Percentiles rank a stretch among this genome's conserved stretches.
Evolutionary conservation across 768 basidiomycete genomes (phyloP).

Genomic region (Psilocybe cyanescens): DNA sequence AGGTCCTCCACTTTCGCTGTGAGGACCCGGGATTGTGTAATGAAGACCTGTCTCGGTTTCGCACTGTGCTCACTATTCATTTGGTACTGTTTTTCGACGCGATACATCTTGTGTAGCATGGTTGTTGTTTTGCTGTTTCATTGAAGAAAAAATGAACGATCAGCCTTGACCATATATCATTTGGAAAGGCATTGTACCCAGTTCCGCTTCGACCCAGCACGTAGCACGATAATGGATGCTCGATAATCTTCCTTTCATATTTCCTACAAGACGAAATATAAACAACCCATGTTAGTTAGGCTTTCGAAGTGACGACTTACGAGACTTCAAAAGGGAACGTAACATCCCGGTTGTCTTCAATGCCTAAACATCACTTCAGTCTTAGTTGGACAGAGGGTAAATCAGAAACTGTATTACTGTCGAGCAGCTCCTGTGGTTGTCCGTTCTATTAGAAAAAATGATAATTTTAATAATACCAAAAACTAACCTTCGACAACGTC

Average conservation of each 20-base stretch:
- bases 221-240: constrained; percentile 62
- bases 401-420: constrained; percentile 15
- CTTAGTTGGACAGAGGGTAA: neutral
- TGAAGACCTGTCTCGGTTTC: constrained; percentile 69
- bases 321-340: constrained; percentile 46
- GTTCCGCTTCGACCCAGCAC: constrained; percentile 76
- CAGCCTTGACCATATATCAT: neutral
- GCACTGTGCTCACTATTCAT: constrained; percentile 31
- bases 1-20: constrained; percentile 72
- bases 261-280: constrained; percentile 26
- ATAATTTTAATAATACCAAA: too few relatives aligned
- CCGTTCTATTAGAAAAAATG: too few relatives aligned
- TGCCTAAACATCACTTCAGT: constrained; percentile 34
- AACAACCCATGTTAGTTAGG: neutral
- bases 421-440: constrained; percentile 23
- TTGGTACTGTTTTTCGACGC: constrained; percentile 59
- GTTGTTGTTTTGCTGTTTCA: constrained; percentile 71
- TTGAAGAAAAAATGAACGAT: neutral
- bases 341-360: constrained; percentile 52
- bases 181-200: constrained; percentile 44
- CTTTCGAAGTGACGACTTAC: constrained; percentile 26
- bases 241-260: constrained; percentile 58
- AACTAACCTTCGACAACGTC: constrained; percentile 41
- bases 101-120: constrained; percentile 76
- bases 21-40: constrained; percentile 69